Percentiles rank a stretch among this genome's conserved stretches.
phyloP scores from a whole-genome alignment of 2,329 filamentous ascomycete genomes.

The Purpureocillium takamizusanense region DNA sequence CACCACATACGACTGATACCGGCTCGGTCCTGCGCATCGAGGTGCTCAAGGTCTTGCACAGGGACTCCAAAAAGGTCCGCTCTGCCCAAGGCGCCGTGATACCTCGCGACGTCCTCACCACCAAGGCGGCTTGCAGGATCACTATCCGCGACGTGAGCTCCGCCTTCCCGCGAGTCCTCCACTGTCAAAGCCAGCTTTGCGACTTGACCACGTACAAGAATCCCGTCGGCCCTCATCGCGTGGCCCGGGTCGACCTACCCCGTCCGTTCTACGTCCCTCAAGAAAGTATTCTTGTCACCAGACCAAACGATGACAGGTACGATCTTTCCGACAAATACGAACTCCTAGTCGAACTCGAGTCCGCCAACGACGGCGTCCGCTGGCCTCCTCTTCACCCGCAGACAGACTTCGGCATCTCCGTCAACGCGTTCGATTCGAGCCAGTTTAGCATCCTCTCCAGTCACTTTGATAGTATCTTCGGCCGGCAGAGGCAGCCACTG shows the following conservation, averaged over 20 bases:
- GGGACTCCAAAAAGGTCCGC: constrained; percentile 30
- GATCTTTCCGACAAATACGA: constrained; percentile 41
- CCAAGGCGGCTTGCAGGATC: constrained; percentile 27
- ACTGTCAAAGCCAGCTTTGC: constrained; percentile 47
- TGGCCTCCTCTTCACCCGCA: constrained; percentile 43
- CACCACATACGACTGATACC: constrained; percentile 19
- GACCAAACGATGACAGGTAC: constrained; percentile 35
- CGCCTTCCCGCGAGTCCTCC: constrained; percentile 32
- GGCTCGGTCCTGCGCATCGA: constrained; percentile 40
- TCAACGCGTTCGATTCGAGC: constrained; percentile 9
- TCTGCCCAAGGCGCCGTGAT: constrained; percentile 17
- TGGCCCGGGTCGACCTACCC: constrained; percentile 38
- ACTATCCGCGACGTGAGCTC: constrained; percentile 24
- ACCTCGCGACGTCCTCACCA: constrained; percentile 18
- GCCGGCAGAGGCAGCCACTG: constrained; percentile 27
- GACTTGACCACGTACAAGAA: constrained; percentile 41
- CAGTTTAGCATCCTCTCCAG: constrained; percentile 31
- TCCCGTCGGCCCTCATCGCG: constrained; percentile 32
- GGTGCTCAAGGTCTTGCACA: constrained; percentile 42
- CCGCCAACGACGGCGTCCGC: constrained; percentile 30
- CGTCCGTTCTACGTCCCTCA: constrained; percentile 43
- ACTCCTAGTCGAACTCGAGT: constrained; percentile 42
- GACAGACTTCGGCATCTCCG: constrained; percentile 18
- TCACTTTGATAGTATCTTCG: constrained; percentile 30
- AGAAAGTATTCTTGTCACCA: constrained; percentile 40